Base-by-base conservation (phyloP, 257 asterid genomes). In the Solanum paucissectum region DNA sequence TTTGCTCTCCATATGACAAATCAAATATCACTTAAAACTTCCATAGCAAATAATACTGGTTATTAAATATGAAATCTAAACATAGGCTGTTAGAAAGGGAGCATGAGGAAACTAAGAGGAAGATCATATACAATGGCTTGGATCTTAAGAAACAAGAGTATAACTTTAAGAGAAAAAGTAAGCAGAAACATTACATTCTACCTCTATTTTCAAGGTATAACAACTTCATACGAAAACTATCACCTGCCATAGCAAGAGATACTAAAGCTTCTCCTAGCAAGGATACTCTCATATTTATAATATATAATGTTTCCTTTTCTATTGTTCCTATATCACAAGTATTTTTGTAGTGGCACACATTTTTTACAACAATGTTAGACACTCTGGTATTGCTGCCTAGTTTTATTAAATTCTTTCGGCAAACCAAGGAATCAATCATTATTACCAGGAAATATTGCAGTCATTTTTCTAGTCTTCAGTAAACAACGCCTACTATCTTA, bases 181-280 rank as follows among this genome's bases (percentile, higher is more conserved):
- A 13, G 21, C 23, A 33, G 25, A 55, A 20, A 16, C 62, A 86
- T 32, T 85, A 86, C 71, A 55, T 46, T 16, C 87, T 92, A 95
- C 98, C 98, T 95, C 99, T 94, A 84, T 94, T 94, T 90, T 96
- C 98, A 89, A 96, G 99, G 90, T 95, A 96, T 84, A 95, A 93
- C 76, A 95, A 90, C 91, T 93, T 94, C 60, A 86, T 90, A 32
- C 98, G 95, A 89, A 95, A 90, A 92, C 92, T 98, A 90, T 95
- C 99, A 42, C 98, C 98, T 82, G 98, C 97, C 90, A 94, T 91
- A 91, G 98, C 98, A 86, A 96, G 98, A 90, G 98, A 96, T 88
- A 93, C 89, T 5, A 98, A 94, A 92, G 99, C 98, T 91, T 96
- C 98, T 84, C 98, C 98, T 2, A 93, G 93, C 16, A 42, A 73